A percentile compares a stretch with the other conserved stretches of the same genome.
phyloP scores from a whole-genome alignment of 768 basidiomycete species.

The Kondoa malvinella region DNA sequence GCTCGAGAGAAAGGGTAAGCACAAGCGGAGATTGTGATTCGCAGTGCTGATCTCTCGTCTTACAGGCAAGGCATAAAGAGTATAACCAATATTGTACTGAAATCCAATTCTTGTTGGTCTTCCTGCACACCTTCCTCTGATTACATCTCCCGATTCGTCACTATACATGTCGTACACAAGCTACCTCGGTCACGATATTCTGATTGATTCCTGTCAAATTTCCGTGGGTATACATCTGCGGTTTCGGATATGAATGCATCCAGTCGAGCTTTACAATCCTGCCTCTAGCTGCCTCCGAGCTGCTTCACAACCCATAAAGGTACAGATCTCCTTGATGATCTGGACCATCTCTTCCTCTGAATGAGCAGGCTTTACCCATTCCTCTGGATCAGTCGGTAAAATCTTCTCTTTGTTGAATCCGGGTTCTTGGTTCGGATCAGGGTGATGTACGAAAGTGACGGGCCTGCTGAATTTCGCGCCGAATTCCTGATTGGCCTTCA shows the following conservation, averaged over 20 bases:
- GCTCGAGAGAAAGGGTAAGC: constrained; percentile 5
- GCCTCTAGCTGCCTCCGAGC: not conserved
- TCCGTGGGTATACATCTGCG: no score
- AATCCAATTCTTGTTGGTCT: no score
- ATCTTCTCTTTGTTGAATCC: not conserved
- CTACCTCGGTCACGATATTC: no score
- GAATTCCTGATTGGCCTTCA: not conserved
- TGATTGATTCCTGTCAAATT: no score
- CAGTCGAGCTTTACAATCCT: not conserved
- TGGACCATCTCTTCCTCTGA: not conserved
- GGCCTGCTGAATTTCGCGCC: not conserved
- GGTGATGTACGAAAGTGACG: not conserved
- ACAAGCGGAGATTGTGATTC: not conserved
- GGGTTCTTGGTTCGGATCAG: not conserved
- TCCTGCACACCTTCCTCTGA: no score
- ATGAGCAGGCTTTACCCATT: not conserved
- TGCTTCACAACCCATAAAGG: not conserved
- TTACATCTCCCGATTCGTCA: no score
- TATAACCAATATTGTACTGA: no score
- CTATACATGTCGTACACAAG: no score
- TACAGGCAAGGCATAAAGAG: not conserved
- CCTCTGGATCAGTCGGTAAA: not conserved
- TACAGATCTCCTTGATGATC: not conserved
- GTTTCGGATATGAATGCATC: no score
- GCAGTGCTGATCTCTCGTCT: not conserved